A percentile compares a stretch with the other conserved stretches of the same genome.
phyloP scores from a whole-genome alignment of 2,329 filamentous ascomycete species.

The Dactylonectria macrodidyma region DNA sequence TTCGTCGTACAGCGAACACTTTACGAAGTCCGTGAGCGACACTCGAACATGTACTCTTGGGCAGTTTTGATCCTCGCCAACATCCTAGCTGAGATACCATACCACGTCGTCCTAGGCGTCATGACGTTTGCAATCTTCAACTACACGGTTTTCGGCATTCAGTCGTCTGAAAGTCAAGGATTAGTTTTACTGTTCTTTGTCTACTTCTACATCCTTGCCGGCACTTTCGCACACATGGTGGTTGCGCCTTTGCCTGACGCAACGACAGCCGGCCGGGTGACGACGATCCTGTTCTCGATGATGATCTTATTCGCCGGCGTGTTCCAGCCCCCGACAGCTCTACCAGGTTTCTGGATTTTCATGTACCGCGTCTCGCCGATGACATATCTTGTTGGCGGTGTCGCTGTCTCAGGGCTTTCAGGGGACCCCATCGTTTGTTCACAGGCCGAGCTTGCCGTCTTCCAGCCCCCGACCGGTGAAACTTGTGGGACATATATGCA shows the following conservation, averaged over 20 bases:
- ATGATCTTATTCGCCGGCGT: conserved; percentile 73
- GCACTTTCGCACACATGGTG: conserved; percentile 77
- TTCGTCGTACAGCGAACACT: conserved; percentile 78
- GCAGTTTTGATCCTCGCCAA: conserved; percentile 76
- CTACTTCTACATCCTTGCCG: conserved; percentile 76
- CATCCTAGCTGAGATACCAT: conserved; percentile 77
- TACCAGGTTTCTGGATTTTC: conserved; percentile 32
- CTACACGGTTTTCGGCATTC: conserved; percentile 65
- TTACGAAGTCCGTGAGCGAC: conserved; percentile 77
- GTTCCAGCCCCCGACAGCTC: conserved; percentile 64
- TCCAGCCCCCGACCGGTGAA: conserved; percentile 51
- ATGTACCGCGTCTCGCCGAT: conserved; percentile 32
- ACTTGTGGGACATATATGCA: conserved; percentile 65
- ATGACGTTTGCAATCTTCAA: conserved; percentile 74
- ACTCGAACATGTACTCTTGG: conserved; percentile 76
- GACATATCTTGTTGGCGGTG: conserved; percentile 30
- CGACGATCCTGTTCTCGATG: conserved; percentile 61
- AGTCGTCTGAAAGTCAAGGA: conserved; percentile 66
- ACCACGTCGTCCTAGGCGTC: conserved; percentile 72
- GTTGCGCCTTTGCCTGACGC: conserved; percentile 77
- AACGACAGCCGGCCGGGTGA: conserved; percentile 61
- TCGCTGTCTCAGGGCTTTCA: conserved; percentile 20
- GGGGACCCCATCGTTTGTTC: conserved; percentile 14
- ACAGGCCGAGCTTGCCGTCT: conserved; percentile 11
- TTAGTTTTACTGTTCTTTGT: conserved; percentile 74